These are phyloP conservation scores for Podaxis sp. DNA, from an alignment of 768 basidiomycete genomes.

Conservation along the genomic window DNA sequence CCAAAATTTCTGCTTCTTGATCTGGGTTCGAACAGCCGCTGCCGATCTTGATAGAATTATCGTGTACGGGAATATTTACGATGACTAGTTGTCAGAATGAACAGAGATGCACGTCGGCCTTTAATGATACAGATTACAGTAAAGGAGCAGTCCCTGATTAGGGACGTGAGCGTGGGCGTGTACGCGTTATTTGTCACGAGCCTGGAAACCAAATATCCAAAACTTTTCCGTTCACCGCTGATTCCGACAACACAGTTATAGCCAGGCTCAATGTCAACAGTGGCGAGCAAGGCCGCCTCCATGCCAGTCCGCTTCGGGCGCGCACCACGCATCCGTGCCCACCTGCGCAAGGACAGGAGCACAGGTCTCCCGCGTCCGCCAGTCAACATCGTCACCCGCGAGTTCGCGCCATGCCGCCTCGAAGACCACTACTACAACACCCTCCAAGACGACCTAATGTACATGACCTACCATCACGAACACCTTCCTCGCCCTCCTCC, in stretches of 20 bases:
- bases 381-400: slow-evolving; percentile 61
- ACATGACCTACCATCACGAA: slow-evolving; percentile 90
- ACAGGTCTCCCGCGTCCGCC: slow-evolving; percentile 75
- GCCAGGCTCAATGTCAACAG: slow-evolving; percentile 1
- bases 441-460: slow-evolving; percentile 86
- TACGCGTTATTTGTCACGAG: slow-evolving; percentile 7
- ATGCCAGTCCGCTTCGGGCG: slow-evolving; percentile 44
- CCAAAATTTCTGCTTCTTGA: not conserved
- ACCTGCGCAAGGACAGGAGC: slow-evolving; percentile 45
- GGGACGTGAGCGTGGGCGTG: not conserved
- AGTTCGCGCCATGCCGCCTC: slow-evolving; percentile 72
- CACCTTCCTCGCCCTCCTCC: slow-evolving; percentile 47
- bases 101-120: not conserved
- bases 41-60: slow-evolving; percentile 9
- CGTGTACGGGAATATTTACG: slow-evolving; percentile 10
- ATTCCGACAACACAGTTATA: not conserved
- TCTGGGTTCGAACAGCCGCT: not conserved
- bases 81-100: not conserved
- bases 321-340: slow-evolving; percentile 44
- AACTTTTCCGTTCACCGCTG: not conserved
- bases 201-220: slow-evolving; percentile 4
- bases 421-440: slow-evolving; percentile 83
- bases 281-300: slow-evolving; percentile 4
- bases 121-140: too few species aligned
- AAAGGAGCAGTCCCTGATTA: too few species aligned